Conservation (phyloP, 2,329 filamentous ascomycete species). For the Trichoderma koningii region DNA sequence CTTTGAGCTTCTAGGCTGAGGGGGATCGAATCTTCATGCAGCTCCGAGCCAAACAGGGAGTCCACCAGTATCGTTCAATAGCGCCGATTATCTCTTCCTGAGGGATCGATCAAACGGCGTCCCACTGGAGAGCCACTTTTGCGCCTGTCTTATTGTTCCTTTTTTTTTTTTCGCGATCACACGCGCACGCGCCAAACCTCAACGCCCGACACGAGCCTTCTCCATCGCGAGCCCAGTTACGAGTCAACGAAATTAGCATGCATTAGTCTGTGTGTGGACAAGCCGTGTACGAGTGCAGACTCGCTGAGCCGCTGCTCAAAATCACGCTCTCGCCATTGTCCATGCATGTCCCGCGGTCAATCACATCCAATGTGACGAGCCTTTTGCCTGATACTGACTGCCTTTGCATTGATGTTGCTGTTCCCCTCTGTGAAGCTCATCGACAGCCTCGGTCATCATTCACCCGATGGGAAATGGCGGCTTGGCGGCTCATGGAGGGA, state of each 20-base stretch:
- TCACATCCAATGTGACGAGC: background rate
- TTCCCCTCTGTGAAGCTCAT: background rate
- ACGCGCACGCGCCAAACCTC: slow-evolving; percentile 19
- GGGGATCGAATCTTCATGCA: slow-evolving; percentile 25
- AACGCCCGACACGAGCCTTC: slow-evolving; percentile 17
- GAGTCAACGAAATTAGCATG: slow-evolving; percentile 27
- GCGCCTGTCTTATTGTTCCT: slow-evolving; percentile 4
- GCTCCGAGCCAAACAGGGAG: slow-evolving; percentile 6
- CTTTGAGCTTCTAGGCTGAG: slow-evolving; percentile 20
- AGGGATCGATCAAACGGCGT: slow-evolving; percentile 23
- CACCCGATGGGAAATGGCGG: background rate
- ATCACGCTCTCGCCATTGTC: background rate
- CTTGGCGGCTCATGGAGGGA: background rate
- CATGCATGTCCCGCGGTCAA: slow-evolving; percentile 12
- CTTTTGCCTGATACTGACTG: background rate
- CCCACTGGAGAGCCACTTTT: slow-evolving; percentile 25
- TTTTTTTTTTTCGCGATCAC: slow-evolving; percentile 22
- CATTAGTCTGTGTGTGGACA: slow-evolving; percentile 9
- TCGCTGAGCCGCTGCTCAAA: background rate
- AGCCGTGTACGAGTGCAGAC: background rate
- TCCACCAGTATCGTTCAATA: slow-evolving; percentile 25
- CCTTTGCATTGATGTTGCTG: background rate
- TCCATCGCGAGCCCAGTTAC: slow-evolving; percentile 22
- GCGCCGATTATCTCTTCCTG: slow-evolving; percentile 18
- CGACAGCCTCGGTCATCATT: background rate